Percentiles rank a stretch among this genome's conserved stretches.
phyloP scores from a whole-genome alignment of 306 rosid species.

The Geum urbanum region DNA sequence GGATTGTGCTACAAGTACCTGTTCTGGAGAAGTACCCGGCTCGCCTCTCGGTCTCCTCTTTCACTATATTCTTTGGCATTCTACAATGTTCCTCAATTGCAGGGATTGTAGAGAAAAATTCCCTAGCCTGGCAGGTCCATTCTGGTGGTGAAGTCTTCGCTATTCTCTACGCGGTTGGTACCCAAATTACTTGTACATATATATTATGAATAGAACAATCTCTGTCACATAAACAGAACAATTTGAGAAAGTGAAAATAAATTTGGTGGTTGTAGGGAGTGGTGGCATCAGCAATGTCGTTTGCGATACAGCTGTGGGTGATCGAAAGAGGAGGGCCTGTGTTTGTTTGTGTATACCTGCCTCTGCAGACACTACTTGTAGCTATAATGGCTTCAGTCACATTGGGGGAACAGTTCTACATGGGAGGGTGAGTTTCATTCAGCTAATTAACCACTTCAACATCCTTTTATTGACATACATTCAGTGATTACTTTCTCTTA shows the following conservation, averaged over 20 bases:
- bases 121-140: neutral
- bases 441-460: neutral
- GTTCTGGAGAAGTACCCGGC: slow-evolving; percentile 1
- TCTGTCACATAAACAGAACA: too few species aligned
- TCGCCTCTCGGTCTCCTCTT: neutral
- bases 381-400: neutral
- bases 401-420: neutral
- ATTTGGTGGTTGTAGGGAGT: neutral
- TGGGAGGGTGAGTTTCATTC: neutral
- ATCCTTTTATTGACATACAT: neutral
- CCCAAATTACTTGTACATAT: neutral
- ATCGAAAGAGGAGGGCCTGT: neutral
- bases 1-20: neutral
- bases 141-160: neutral
- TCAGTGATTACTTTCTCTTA: neutral
- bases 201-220: too few species aligned
- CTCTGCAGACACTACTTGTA: neutral
- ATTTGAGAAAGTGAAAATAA: neutral
- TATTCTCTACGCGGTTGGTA: neutral
- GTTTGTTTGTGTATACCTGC: neutral
- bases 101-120: neutral
- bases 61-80: neutral
- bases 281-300: neutral
- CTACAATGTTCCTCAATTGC: neutral
- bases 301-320: neutral